These are phyloP conservation scores for Trichoderma aggressivum DNA, from an alignment of 2,329 filamentous ascomycete genomes.

Conservation along the genomic window DNA sequence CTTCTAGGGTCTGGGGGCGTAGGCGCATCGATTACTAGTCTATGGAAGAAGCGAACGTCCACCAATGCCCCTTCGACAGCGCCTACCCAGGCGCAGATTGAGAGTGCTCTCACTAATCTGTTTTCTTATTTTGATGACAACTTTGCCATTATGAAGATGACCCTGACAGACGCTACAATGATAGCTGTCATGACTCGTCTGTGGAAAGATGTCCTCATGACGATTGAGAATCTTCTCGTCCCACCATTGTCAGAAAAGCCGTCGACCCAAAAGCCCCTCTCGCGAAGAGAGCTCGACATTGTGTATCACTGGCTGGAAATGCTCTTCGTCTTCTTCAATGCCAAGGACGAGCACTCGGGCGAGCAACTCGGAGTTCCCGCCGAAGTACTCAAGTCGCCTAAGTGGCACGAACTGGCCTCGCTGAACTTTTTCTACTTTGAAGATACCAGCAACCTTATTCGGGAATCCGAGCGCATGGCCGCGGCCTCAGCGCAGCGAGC, in stretches of 20 bases:
- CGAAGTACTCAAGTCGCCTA: slow-evolving; percentile 91
- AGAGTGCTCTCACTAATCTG: slow-evolving; percentile 76
- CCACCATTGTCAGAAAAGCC: slow-evolving; percentile 94
- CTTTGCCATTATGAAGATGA: slow-evolving; percentile 98
- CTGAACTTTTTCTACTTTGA: slow-evolving; percentile 99
- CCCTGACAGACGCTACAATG: slow-evolving; percentile 93
- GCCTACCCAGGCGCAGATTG: slow-evolving; percentile 69
- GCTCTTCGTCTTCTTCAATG: slow-evolving; percentile 93
- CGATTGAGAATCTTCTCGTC: slow-evolving; percentile 84
- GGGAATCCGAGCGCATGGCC: slow-evolving; percentile 95
- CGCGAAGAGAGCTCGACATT: slow-evolving; percentile 84
- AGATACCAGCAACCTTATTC: slow-evolving; percentile 82
- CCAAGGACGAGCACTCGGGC: slow-evolving; percentile 74
- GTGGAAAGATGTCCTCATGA: slow-evolving; percentile 95
- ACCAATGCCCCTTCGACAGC: slow-evolving; percentile 55
- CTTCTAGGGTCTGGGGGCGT: slow-evolving; percentile 69
- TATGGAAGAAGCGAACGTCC: slow-evolving; percentile 61
- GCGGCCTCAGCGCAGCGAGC: slow-evolving; percentile 74
- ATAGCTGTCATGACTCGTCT: slow-evolving; percentile 95
- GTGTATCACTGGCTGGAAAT: slow-evolving; percentile 93
- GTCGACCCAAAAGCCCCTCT: slow-evolving; percentile 78
- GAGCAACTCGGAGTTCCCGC: slow-evolving; percentile 84
- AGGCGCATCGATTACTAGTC: slow-evolving; percentile 68
- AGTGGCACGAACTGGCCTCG: slow-evolving; percentile 95
- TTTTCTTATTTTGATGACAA: slow-evolving; percentile 98